Conservation (phyloP, 371 early-diverging fungal species). For the Capillidium heterosporum region DNA sequence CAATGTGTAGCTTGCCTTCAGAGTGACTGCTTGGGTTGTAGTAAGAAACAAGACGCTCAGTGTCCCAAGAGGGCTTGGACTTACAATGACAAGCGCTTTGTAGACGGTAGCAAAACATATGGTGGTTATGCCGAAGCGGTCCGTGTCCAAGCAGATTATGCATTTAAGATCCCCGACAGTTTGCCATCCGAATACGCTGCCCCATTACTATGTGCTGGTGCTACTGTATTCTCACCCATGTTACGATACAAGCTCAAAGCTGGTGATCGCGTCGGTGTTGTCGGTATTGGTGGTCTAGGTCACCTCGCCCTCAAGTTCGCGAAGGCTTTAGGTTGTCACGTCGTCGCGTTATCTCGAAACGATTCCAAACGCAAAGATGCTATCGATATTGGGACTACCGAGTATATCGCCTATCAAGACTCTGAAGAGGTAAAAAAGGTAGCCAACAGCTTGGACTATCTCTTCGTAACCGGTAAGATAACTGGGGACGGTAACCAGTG, state of each 20-base stretch:
- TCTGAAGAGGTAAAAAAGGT: slow-evolving; percentile 10
- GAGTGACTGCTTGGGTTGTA: slow-evolving; percentile 34
- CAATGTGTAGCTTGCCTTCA: slow-evolving; percentile 25
- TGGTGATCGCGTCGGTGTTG: slow-evolving; percentile 35
- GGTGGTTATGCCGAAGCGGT: slow-evolving; percentile 25
- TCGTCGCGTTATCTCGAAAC: slow-evolving; percentile 40
- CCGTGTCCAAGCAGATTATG: slow-evolving; percentile 21
- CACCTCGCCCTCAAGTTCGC: slow-evolving; percentile 52
- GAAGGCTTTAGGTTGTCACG: slow-evolving; percentile 32
- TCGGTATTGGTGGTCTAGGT: slow-evolving; percentile 53
- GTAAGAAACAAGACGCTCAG: slow-evolving; percentile 48
- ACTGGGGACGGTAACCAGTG: slow-evolving; percentile 29
- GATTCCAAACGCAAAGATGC: slow-evolving; percentile 42
- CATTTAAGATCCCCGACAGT: slow-evolving; percentile 27
- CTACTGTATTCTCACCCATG: slow-evolving; percentile 43
- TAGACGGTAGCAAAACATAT: slow-evolving; percentile 11
- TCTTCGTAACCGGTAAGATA: slow-evolving; percentile 36
- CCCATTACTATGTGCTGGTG: slow-evolving; percentile 47
- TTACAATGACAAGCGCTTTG: slow-evolving; percentile 8
- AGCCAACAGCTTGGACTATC: slow-evolving; percentile 20
- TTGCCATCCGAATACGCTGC: slow-evolving; percentile 20
- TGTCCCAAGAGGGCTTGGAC: slow-evolving; percentile 24
- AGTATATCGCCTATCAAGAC: slow-evolving; percentile 18
- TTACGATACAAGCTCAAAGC: slow-evolving; percentile 25
- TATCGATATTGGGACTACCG: slow-evolving; percentile 43